A percentile compares a stretch with the other conserved stretches of the same genome.
phyloP scores from a whole-genome alignment of 768 basidiomycete genomes.

The Xerocomus spinulosus region DNA sequence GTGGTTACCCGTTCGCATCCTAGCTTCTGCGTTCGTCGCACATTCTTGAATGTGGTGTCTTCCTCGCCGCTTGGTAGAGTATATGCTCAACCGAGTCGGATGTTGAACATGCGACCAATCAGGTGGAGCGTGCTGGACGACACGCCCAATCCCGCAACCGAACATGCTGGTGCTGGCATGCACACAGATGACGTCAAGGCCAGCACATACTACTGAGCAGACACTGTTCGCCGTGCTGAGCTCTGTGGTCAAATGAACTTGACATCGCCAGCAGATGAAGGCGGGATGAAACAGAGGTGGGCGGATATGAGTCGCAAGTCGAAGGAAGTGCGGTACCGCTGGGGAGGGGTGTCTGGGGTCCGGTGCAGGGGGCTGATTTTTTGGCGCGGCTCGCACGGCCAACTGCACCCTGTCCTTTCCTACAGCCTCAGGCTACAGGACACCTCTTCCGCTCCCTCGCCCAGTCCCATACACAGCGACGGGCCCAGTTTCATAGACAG shows the following conservation, averaged over 20 bases:
- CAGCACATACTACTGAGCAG: not conserved
- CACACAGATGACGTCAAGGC: conserved; percentile 1
- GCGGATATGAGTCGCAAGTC: not conserved
- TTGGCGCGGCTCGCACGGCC: conserved; percentile 31
- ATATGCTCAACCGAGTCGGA: too few species aligned
- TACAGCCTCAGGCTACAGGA: conserved; percentile 38
- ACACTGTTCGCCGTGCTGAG: not conserved
- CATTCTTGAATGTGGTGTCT: too few species aligned
- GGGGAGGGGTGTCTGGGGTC: conserved; percentile 27
- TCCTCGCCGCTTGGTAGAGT: too few species aligned
- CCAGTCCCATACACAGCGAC: conserved; percentile 36
- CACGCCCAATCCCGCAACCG: conserved; percentile 1
- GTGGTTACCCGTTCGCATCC: too few species aligned
- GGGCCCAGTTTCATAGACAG: conserved; percentile 38
- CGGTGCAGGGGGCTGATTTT: conserved; percentile 24
- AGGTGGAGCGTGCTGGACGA: not conserved
- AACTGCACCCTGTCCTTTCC: conserved; percentile 35
- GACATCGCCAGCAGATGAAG: too few species aligned
- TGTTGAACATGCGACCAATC: too few species aligned
- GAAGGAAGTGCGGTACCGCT: conserved; percentile 12
- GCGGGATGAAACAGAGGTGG: not conserved
- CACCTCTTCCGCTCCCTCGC: conserved; percentile 17
- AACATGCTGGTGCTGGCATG: conserved; percentile 5
- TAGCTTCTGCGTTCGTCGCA: too few species aligned
- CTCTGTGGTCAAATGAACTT: too few species aligned